A percentile compares a stretch with the other conserved stretches of the same genome.
phyloP scores from a whole-genome alignment of 2,329 filamentous ascomycete species.

The Alternaria arborescens region DNA sequence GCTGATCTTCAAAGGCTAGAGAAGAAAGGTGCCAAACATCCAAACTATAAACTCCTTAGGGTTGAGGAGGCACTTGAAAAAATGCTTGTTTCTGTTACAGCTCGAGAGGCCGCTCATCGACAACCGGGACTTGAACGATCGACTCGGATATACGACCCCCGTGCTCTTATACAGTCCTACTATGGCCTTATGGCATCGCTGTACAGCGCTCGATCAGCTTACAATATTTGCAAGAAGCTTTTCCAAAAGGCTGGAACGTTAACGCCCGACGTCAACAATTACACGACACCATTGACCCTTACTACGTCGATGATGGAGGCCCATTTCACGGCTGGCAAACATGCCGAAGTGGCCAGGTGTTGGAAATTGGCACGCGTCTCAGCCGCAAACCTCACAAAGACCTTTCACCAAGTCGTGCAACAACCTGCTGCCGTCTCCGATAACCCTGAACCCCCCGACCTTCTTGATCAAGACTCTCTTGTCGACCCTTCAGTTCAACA shows the following conservation, averaged over 20 bases:
- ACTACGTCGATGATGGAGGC: conserved; percentile 70
- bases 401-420: conserved; percentile 46
- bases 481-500: conserved; percentile 31
- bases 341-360: conserved; percentile 68
- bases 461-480: conserved; percentile 17
- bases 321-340: conserved; percentile 65
- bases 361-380: conserved; percentile 71
- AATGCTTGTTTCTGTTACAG: conserved; percentile 38
- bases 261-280: conserved; percentile 23
- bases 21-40: conserved; percentile 19
- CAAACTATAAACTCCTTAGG: conserved; percentile 28
- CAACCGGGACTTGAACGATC: conserved; percentile 36
- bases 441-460: conserved; percentile 2
- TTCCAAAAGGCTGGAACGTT: conserved; percentile 32
- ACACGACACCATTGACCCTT: conserved; percentile 50
- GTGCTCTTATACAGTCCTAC: conserved; percentile 60
- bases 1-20: conserved; percentile 30
- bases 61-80: conserved; percentile 40
- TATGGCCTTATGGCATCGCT: conserved; percentile 66
- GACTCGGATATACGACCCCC: conserved; percentile 42
- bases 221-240: conserved; percentile 50
- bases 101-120: conserved; percentile 38
- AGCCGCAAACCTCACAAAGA: conserved; percentile 55
- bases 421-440: conserved; percentile 30
- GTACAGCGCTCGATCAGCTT: conserved; percentile 59